Percentiles rank a stretch among this genome's conserved stretches.
These are phyloP conservation scores for Alternaria sp. DNA, from an alignment of 2,329 filamentous ascomycete genomes.

Conservation along the genomic window DNA sequence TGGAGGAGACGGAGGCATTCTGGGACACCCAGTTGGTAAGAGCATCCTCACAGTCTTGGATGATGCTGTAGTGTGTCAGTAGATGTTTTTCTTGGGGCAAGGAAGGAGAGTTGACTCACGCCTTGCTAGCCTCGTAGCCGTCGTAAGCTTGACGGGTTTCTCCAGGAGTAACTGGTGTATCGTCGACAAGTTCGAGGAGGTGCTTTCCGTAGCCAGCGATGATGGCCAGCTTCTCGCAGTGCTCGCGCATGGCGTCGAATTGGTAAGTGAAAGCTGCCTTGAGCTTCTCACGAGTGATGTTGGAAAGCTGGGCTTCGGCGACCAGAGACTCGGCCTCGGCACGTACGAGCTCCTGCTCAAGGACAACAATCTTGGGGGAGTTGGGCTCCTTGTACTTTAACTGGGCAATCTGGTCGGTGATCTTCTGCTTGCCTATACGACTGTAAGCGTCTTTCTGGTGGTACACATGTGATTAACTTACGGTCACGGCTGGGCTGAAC, in stretches of 20 bases:
- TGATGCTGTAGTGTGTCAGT: constrained; percentile 69
- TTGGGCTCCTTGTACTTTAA: constrained; percentile 99
- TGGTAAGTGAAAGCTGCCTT: constrained; percentile 99
- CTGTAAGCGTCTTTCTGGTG: constrained; percentile 9
- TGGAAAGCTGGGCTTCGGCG: constrained; percentile 96
- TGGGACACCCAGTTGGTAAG: constrained; percentile 96
- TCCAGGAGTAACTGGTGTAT: constrained; percentile 94
- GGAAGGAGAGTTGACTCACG: constrained; percentile 52
- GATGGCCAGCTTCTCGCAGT: constrained; percentile 97
- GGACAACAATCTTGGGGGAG: constrained; percentile 94
- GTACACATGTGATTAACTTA: constrained; percentile 59
- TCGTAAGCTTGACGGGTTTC: constrained; percentile 97
- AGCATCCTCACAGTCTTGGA: constrained; percentile 97
- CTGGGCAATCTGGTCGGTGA: constrained; percentile 97
- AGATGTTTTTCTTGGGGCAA: background rate
- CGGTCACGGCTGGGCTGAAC: constrained; percentile 98
- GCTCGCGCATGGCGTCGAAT: constrained; percentile 95
- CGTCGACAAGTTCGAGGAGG: constrained; percentile 94
- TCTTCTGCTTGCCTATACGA: constrained; percentile 89
- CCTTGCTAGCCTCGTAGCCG: constrained; percentile 97
- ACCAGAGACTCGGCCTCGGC: constrained; percentile 99
- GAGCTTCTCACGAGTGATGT: constrained; percentile 99
- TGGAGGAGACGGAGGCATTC: constrained; percentile 87
- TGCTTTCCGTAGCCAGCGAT: constrained; percentile 98
- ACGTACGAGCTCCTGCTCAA: constrained; percentile 97